Base-by-base conservation (phyloP, 371 early-diverging fungal genomes). In the Batrachochytrium dendrobatidis region DNA sequence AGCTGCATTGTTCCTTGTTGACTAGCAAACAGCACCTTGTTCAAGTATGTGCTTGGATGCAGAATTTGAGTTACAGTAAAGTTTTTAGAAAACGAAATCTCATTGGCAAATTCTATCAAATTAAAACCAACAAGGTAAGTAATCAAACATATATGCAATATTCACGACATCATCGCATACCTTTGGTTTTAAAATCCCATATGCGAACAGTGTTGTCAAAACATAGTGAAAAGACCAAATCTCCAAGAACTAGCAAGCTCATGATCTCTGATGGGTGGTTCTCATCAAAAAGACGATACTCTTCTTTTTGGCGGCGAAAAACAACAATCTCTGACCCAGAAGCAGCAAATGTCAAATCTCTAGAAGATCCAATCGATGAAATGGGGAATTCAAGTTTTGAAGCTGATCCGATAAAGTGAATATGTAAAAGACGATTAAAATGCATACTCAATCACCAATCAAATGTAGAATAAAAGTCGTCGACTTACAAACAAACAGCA, bases 21-120 rank as follows among this genome's bases (percentile, higher is more conserved):
- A 63, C 90, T 88, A 25, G 83, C 91, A 17, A 95, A 70, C 18
- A 96, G 74, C 4, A 98, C 73, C 70, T 98, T 98, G 82, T 98
- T 95, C 39, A 96, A 74, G 74, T 95, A 98, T 0, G 97, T 94
- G 75, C 84, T 86, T 31, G 97, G 98, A 62, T 98, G 98, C 34
- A 94, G 70, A 39, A 94, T 71, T 0, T 80, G 61, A 3, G 89
- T 84, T 1, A 85, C 80, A 25, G 79, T 80, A 70, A 95, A 95
- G 4, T 72, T 65, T 8, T 76, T 72, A 56, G 81, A 86, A 71
- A 95, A 91, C 53, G 85, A 81, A 35, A 94, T 77, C 61, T 83
- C 84, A 15, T 86, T 85, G 61, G 86, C 83, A 25, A 82, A 66
- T 59, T 93, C 93, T 76, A 62, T 39, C 39, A 39, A 20, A 39